phyloP scores from a whole-genome alignment of 1,284 basidiomycete genomes.

The Wolfiporia cocos region DNA sequence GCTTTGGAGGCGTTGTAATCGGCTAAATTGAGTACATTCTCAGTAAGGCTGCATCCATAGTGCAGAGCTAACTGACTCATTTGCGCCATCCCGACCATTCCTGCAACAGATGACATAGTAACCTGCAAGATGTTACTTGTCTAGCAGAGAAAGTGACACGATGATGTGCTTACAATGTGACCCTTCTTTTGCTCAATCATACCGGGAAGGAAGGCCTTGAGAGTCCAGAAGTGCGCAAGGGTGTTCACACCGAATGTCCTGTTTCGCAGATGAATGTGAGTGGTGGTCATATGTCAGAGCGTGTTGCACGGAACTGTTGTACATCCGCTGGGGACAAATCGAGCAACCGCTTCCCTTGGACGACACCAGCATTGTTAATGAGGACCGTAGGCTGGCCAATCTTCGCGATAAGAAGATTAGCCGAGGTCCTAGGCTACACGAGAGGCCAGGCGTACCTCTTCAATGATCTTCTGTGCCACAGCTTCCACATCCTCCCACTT shows the following conservation, averaged over 20 bases:
- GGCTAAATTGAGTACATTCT: constrained; percentile 36
- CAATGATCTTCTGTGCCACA: constrained; percentile 61
- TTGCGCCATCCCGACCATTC: constrained; percentile 69
- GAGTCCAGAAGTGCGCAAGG: constrained; percentile 83
- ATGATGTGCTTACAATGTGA: constrained; percentile 62
- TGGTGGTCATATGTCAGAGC: no score
- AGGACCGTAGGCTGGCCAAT: constrained; percentile 86
- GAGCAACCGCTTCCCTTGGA: constrained; percentile 81
- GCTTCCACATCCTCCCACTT: constrained; percentile 76
- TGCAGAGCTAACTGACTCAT: constrained; percentile 56
- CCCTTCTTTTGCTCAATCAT: constrained; percentile 77
- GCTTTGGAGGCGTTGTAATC: constrained; percentile 91
- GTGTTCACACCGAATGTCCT: constrained; percentile 92
- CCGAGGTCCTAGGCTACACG: background rate
- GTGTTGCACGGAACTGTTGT: constrained; percentile 74
- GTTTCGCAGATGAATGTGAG: constrained; percentile 6
- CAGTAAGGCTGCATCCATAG: background rate
- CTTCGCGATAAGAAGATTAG: constrained; percentile 30
- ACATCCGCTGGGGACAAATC: constrained; percentile 78
- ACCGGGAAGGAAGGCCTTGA: constrained; percentile 90
- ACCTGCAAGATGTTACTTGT: constrained; percentile 47
- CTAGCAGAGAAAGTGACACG: no score
- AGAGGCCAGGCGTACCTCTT: constrained; percentile 54
- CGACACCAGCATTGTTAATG: constrained; percentile 95
- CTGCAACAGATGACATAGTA: constrained; percentile 78